phyloP scores from a whole-genome alignment of 768 basidiomycete genomes.

The Rhizopogon vesiculosus region DNA sequence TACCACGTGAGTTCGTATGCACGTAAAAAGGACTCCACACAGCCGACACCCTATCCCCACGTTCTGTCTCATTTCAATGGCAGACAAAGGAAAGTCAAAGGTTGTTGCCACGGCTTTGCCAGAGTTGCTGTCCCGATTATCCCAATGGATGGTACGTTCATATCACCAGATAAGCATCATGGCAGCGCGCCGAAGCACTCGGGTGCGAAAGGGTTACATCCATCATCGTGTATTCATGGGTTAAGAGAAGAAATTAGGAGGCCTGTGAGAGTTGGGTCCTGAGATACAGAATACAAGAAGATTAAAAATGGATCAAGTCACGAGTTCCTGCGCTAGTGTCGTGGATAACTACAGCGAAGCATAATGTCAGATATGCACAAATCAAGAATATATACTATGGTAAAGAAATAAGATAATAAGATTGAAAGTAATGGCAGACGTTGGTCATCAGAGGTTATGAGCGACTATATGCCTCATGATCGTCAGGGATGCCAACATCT shows the following conservation, averaged over 20 bases:
- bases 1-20: neutral
- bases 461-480: constrained; percentile 61
- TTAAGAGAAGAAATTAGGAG: neutral
- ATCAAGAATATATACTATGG: neutral
- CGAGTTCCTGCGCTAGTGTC: neutral
- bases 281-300: neutral
- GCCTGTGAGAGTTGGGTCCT: neutral
- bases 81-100: neutral
- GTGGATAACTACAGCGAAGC: neutral
- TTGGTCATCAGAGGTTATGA: constrained; percentile 33
- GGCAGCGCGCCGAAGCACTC: neutral
- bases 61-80: neutral
- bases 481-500: constrained; percentile 54
- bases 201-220: neutral
- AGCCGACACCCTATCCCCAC: neutral
- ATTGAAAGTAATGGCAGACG: neutral
- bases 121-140: too few relatives aligned
- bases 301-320: neutral
- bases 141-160: neutral
- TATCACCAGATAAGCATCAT: neutral
- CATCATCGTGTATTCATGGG: neutral
- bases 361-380: constrained; percentile 5
- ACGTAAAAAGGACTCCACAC: neutral
- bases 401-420: constrained; percentile 7
- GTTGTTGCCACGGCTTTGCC: neutral